phyloP scores from a whole-genome alignment of 768 basidiomycete genomes.

The Pholiota microspora region DNA sequence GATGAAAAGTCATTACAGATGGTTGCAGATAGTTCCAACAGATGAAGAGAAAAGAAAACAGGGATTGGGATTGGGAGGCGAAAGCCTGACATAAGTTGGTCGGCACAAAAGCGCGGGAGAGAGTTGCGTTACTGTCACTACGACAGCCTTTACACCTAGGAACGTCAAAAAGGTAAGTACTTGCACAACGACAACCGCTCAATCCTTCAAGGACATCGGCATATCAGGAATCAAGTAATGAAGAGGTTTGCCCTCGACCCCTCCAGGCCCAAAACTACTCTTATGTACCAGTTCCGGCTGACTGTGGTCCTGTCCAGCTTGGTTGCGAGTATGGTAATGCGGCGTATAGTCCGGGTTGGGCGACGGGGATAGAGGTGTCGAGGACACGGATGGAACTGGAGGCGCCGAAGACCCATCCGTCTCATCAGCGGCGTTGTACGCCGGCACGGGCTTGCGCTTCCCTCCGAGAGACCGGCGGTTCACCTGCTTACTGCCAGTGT shows the following conservation, averaged over 20 bases:
- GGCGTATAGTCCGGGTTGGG: slow-evolving; percentile 9
- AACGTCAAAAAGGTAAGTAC: too few relatives aligned
- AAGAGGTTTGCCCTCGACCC: slow-evolving; percentile 36
- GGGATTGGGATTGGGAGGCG: background rate
- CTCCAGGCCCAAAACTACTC: slow-evolving; percentile 42
- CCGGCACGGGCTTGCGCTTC: slow-evolving; percentile 58
- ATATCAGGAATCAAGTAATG: slow-evolving; percentile 64
- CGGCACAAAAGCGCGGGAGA: too few relatives aligned
- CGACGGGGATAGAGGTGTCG: slow-evolving; percentile 12
- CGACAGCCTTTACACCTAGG: too few relatives aligned
- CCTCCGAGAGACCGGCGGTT: slow-evolving; percentile 27
- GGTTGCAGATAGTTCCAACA: background rate
- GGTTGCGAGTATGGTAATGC: slow-evolving; percentile 28
- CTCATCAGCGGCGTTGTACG: slow-evolving; percentile 33
- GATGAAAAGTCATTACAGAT: background rate
- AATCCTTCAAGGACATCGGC: slow-evolving; percentile 31
- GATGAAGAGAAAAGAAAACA: background rate
- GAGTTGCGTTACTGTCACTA: too few relatives aligned
- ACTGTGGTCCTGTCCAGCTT: slow-evolving; percentile 14
- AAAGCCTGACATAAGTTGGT: background rate
- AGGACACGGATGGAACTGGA: slow-evolving; percentile 14
- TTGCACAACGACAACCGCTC: slow-evolving; percentile 7
- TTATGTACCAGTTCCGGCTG: slow-evolving; percentile 33
- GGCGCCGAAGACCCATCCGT: slow-evolving; percentile 18
- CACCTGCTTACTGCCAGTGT: slow-evolving; percentile 15